Percentiles rank a stretch among this genome's conserved stretches.
phyloP scores from a whole-genome alignment of 2,329 filamentous ascomycete species.

The Monosporascus sp. region DNA sequence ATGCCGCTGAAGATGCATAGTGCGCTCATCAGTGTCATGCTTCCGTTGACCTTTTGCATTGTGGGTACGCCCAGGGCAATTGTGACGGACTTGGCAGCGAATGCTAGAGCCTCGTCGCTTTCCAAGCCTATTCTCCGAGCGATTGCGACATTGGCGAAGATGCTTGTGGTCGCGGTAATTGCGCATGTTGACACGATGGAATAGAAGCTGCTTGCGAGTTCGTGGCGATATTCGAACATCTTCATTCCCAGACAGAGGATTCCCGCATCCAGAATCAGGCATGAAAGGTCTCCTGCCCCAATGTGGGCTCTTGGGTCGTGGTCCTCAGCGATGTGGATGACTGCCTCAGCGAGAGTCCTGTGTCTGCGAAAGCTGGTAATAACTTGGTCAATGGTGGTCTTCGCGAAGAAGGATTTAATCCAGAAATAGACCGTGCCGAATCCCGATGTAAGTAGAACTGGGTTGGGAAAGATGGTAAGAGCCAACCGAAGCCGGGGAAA shows the following conservation, averaged over 20 bases:
- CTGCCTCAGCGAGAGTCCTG: slow-evolving; percentile 17
- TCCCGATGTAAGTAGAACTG: slow-evolving; percentile 21
- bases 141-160: slow-evolving; percentile 25
- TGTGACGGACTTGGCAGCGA: slow-evolving; percentile 26
- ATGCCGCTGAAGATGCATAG: slow-evolving; percentile 27
- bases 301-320: slow-evolving; percentile 12
- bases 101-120: slow-evolving; percentile 23
- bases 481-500: slow-evolving; percentile 10
- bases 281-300: slow-evolving; percentile 25
- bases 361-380: slow-evolving; percentile 21
- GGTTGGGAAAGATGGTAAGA: slow-evolving; percentile 22
- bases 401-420: slow-evolving; percentile 19
- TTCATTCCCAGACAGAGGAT: slow-evolving; percentile 28
- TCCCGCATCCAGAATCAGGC: slow-evolving; percentile 24
- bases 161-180: slow-evolving; percentile 15
- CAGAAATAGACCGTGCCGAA: slow-evolving; percentile 25
- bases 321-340: slow-evolving; percentile 12
- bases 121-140: slow-evolving; percentile 19
- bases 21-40: slow-evolving; percentile 24
- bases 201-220: slow-evolving; percentile 20
- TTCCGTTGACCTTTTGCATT: slow-evolving; percentile 22
- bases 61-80: slow-evolving; percentile 26
- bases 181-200: slow-evolving; percentile 23
- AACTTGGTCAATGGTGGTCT: slow-evolving; percentile 12
- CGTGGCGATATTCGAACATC: slow-evolving; percentile 29